Evolutionary conservation across 352 stramenopile species (phyloP).

Genomic region (Phytophthora lateralis): DNA sequence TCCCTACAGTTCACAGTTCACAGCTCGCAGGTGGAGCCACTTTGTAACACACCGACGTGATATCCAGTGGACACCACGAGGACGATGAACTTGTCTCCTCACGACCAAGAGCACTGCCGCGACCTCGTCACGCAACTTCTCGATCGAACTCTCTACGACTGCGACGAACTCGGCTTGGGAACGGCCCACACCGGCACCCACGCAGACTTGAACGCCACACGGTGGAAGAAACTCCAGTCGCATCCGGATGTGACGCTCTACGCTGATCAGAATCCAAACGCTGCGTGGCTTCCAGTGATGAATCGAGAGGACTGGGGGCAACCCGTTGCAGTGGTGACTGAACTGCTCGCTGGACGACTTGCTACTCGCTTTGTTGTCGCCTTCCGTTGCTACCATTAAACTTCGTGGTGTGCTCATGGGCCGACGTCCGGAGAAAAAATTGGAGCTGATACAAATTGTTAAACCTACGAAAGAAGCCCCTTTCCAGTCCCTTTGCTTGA

Average conservation of each 20-base stretch:
- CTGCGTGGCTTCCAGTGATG: slow-evolving; percentile 26
- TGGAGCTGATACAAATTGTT: slow-evolving; percentile 21
- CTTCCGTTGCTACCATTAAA: slow-evolving; percentile 14
- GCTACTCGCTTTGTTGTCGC: slow-evolving; percentile 24
- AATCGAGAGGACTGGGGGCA: slow-evolving; percentile 31
- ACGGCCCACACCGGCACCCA: slow-evolving; percentile 16
- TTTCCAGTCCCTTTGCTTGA: slow-evolving; percentile 28
- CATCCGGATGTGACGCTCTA: slow-evolving; percentile 31
- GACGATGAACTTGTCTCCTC: slow-evolving; percentile 19
- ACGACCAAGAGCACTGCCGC: slow-evolving; percentile 27
- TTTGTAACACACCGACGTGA: not conserved
- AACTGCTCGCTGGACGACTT: slow-evolving; percentile 30
- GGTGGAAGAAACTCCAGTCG: slow-evolving; percentile 36
- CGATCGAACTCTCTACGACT: slow-evolving; percentile 31
- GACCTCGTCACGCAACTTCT: slow-evolving; percentile 34
- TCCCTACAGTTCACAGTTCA: not conserved
- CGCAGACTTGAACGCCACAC: slow-evolving; percentile 12
- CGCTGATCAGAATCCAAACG: slow-evolving; percentile 17
- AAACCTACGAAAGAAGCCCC: slow-evolving; percentile 9
- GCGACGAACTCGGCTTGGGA: slow-evolving; percentile 28
- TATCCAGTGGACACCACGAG: slow-evolving; percentile 6
- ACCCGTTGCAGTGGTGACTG: slow-evolving; percentile 22
- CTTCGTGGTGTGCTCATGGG: slow-evolving; percentile 27
- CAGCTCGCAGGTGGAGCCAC: not conserved
- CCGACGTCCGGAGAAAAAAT: slow-evolving; percentile 14